phyloP scores from a whole-genome alignment of 176 grass and related monocot species.

The Aegilops sharonensis region DNA sequence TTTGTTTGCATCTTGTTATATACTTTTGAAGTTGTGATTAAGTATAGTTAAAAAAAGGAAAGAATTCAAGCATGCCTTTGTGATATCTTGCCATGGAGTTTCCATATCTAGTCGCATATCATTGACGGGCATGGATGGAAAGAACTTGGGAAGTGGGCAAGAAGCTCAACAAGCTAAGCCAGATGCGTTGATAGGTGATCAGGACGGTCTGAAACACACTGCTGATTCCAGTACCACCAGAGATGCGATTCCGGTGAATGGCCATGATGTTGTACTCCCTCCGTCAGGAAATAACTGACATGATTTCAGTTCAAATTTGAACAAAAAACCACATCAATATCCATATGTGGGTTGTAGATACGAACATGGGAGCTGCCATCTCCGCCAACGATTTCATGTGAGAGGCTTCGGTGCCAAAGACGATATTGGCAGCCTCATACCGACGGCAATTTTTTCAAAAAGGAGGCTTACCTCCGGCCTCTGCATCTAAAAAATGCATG shows the following conservation, averaged over 20 bases:
- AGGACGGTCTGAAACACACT: no score
- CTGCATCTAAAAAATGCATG: no score
- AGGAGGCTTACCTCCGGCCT: no score
- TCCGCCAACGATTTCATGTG: conserved; percentile 47
- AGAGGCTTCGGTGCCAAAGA: conserved; percentile 69
- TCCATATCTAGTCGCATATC: not conserved
- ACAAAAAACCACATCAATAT: not conserved
- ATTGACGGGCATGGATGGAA: conserved; percentile 38
- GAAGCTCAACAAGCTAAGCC: conserved; percentile 1
- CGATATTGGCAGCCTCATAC: conserved; percentile 62
- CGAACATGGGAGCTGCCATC: conserved; percentile 68
- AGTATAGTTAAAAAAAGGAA: not conserved
- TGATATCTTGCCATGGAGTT: not conserved
- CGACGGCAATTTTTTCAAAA: conserved; percentile 1
- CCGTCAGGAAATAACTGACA: no score
- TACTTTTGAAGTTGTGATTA: not conserved
- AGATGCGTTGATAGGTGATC: no score
- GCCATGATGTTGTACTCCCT: not conserved
- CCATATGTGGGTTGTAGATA: conserved; percentile 11
- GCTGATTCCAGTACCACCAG: no score
- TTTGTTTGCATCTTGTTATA: not conserved
- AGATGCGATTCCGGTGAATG: not conserved
- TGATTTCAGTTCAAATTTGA: no score
- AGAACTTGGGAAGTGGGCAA: not conserved
- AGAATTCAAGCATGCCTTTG: not conserved